Evolutionary conservation across 495 filamentous ascomycete species (phyloP).

Genomic region (Penicillium pancosmium): DNA sequence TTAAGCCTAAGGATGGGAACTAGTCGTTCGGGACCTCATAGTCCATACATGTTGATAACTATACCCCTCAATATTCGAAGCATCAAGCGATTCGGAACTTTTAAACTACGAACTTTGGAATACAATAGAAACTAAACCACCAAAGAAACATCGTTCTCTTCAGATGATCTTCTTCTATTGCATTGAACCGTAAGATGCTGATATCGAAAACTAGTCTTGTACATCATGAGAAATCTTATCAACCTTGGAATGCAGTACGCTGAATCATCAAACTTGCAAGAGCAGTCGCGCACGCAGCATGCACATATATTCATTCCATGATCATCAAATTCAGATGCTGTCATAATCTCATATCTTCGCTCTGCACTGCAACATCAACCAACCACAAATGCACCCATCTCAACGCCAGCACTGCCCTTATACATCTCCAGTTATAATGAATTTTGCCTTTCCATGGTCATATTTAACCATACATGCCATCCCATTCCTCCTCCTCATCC

Average conservation of each 20-base stretch:
- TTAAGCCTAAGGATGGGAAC: conserved; percentile 35
- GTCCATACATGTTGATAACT: background rate
- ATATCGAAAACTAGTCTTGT: background rate
- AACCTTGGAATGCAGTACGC: background rate
- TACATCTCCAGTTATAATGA: background rate
- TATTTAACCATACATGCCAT: conserved; percentile 71
- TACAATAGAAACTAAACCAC: background rate
- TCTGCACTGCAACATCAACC: background rate
- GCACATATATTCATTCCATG: conserved; percentile 1
- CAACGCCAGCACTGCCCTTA: background rate
- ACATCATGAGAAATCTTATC: background rate
- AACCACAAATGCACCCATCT: conserved; percentile 16
- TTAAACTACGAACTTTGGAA: background rate
- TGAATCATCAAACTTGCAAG: background rate
- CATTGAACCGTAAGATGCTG: background rate
- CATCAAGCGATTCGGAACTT: background rate
- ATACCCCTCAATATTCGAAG: background rate
- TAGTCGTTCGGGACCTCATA: background rate
- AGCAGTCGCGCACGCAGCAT: background rate
- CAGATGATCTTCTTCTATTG: background rate
- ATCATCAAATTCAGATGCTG: background rate
- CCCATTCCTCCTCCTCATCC: conserved; percentile 68
- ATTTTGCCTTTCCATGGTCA: background rate
- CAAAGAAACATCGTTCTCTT: background rate
- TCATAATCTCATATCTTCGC: background rate